Evolutionary conservation across 106 monocot genomes (phyloP), one percentile per base, ranked within the genome.

Genomic region (Cymbidium sinense): DNA sequence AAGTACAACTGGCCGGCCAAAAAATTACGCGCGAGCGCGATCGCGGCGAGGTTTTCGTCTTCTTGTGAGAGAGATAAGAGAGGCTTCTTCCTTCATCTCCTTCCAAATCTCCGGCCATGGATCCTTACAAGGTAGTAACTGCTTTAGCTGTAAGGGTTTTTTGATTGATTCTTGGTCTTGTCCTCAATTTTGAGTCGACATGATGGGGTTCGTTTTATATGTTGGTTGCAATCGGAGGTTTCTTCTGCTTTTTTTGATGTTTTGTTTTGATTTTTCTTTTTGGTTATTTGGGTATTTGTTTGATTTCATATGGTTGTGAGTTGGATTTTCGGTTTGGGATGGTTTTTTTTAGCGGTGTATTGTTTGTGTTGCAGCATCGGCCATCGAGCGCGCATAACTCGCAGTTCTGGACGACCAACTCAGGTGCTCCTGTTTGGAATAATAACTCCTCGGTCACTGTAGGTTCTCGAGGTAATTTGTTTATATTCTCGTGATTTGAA

Each of bases 361-460:
- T 36, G 33, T 10, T 70, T 70, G 36, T 76, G 62, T 28, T 80
- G 83, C 88, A 98, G 94, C 67, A 88, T 69, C 96, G 93, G 0
- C 96, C 96, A 1, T 93, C 96, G 13, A 98, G 96, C 81, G 75
- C 83, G 52, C 84, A 73, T 87, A 94, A 85, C 84, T 75, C 91
- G 20, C 86, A 83, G 2, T 91, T 84, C 76, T 98, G 87, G 87
- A 94, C 90, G 50, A 98, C 96, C 73, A 98, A 98, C 80, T 91
- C 96, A 9, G 96, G 96, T 10, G 94, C 96, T 8, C 96, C 96
- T 28, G 93, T 98, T 34, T 98, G 93, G 94, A 98, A 98, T 86
- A 98, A 98, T 84, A 91, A 98, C 83, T 67, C 79, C 47, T 98
- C 96, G 15, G 88, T 94, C 77, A 98, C 94, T 15, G 88, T 92